Evolutionary conservation across 768 basidiomycete genomes (phyloP), one percentile per base, ranked within the genome.

Genomic region (Suillus alpinus): DNA sequence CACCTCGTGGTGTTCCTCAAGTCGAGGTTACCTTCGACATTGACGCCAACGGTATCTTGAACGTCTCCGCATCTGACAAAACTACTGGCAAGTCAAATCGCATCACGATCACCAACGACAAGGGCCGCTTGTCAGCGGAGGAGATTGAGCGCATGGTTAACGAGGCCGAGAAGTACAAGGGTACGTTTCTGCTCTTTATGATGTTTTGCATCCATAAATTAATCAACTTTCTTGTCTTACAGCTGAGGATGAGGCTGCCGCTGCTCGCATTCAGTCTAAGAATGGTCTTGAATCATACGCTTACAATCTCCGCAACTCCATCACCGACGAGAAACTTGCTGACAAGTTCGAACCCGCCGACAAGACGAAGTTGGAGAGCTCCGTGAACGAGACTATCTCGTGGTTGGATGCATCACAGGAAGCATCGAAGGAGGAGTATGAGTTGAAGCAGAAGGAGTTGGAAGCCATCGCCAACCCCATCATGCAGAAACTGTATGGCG

Each of bases 1-100:
- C 95, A 29, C 96, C 96, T 63, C 93, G 95, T 79, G 95, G 95
- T 81, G 94, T 96, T 67, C 96, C 96, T 71, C 96, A 97, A 70
- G 84, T 98, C 67, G 95, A 98, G 76, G 95, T 98, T 71, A 96
- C 94, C 47, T 98, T 98, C 77, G 95, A 98, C 71, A 94, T 98
- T 64, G 95, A 98, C 69, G 94, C 95, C 65, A 95, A 95, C 77
- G 93, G 94, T 81, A 94, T 96, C 72, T 75, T 96, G 72, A 97
- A 96, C 77, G 96, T 98, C 66, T 93, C 93, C 47, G 95, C 96
- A 4, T 80, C 89, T 44, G 95, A 98, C 80, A 97, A 96, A 84
- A 95, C 94, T 12, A 97, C 95, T 59, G 95, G 95, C 67, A 97
- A 98, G 80, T 94, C 92, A 59, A 92, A 88, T 76, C 89, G 91